phyloP scores from a whole-genome alignment of 345 rosid species.

The Murraya koenigii region DNA sequence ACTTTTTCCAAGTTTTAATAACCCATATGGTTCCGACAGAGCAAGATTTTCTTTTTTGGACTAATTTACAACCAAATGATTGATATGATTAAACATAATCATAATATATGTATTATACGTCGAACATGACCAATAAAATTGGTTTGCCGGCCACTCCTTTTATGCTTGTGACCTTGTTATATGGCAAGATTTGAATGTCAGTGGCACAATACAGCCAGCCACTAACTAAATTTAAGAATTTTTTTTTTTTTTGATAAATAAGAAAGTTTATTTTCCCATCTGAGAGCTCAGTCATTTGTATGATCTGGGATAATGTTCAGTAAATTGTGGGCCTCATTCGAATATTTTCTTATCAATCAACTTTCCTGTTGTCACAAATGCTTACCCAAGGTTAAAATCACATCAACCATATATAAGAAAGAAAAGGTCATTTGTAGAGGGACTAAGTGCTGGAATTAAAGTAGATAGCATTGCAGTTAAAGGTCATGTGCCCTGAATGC shows the following conservation, averaged over 20 bases:
- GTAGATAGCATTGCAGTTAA: not conserved
- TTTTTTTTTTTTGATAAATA: too few relatives aligned
- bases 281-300: conserved; percentile 12
- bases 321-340: not conserved
- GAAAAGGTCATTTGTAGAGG: not conserved
- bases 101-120: not conserved
- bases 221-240: not conserved
- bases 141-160: not conserved
- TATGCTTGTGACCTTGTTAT: not conserved
- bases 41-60: conserved; percentile 3
- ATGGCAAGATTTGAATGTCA: not conserved
- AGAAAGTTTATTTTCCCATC: conserved; percentile 11
- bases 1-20: not conserved
- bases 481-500: not conserved
- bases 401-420: not conserved
- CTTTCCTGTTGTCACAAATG: not conserved
- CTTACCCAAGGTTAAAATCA: too few relatives aligned
- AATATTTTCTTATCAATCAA: not conserved
- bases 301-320: conserved; percentile 8
- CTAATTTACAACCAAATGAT: conserved; percentile 9
- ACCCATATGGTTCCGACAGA: not conserved
- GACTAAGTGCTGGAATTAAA: not conserved
- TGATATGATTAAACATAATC: conserved; percentile 5
- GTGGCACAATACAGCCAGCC: not conserved
- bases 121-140: not conserved